These are phyloP conservation scores for Cerrena zonata DNA, from an alignment of 1,284 basidiomycete species.

Conservation along the genomic window DNA sequence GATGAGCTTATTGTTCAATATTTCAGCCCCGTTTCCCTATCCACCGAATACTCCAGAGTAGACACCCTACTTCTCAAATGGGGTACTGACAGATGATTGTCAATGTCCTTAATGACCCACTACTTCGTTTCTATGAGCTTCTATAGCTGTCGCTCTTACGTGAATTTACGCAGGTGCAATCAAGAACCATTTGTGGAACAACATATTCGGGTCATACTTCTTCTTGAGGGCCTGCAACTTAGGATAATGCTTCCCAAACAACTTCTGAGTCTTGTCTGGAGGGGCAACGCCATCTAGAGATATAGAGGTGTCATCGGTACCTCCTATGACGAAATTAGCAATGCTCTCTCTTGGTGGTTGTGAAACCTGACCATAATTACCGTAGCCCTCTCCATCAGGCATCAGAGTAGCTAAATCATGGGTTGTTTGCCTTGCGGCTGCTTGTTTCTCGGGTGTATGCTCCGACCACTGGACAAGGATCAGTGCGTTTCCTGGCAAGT, in stretches of 20 bases:
- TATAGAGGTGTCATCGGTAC: neutral
- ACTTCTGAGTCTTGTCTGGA: neutral
- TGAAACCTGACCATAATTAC: conserved; percentile 24
- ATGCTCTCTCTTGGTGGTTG: no score
- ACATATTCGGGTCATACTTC: conserved; percentile 43
- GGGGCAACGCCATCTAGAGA: neutral
- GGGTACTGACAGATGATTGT: no score
- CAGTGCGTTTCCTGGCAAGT: conserved; percentile 27
- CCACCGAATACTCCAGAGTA: no score
- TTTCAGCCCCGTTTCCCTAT: no score
- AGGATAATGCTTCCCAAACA: conserved; percentile 43
- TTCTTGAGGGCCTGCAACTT: conserved; percentile 45
- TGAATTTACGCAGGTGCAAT: conserved; percentile 22
- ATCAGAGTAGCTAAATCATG: conserved; percentile 18
- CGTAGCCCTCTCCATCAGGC: conserved; percentile 16
- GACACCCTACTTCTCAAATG: no score
- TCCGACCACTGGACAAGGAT: conserved; percentile 34
- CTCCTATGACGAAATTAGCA: neutral
- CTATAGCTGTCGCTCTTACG: no score
- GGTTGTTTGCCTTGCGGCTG: conserved; percentile 22
- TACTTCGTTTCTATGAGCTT: no score
- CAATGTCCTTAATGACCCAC: no score
- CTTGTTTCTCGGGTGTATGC: conserved; percentile 23
- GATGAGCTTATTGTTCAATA: no score
- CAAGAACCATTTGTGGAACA: conserved; percentile 51